These are phyloP conservation scores for Debaryomycetaceae sp. DNA, from an alignment of 1,139 yeast species.

Conservation along the genomic window DNA sequence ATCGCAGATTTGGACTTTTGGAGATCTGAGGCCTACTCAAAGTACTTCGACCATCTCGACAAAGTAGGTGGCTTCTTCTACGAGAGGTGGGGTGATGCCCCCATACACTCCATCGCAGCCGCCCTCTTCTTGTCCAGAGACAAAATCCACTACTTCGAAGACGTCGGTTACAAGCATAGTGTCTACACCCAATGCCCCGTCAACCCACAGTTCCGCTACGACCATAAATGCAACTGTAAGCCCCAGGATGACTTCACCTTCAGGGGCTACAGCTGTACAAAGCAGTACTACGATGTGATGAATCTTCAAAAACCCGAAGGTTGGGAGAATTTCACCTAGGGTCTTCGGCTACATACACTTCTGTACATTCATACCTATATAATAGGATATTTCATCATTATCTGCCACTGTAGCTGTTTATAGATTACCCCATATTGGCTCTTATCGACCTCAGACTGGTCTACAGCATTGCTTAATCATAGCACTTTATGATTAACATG, in stretches of 20 bases:
- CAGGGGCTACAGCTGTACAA: conserved; percentile 53
- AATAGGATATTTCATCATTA: too few species aligned
- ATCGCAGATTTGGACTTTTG: conserved; percentile 76
- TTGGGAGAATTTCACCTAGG: conserved; percentile 24
- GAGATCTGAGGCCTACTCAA: conserved; percentile 62
- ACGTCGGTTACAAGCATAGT: conserved; percentile 79
- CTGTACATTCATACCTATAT: too few species aligned
- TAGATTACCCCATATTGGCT: too few species aligned
- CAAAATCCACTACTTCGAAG: conserved; percentile 74
- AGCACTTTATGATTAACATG: too few species aligned
- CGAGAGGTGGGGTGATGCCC: conserved; percentile 97
- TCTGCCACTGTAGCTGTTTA: too few species aligned
- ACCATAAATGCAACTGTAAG: conserved; percentile 49
- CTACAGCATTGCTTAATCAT: too few species aligned
- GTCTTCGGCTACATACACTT: too few species aligned
- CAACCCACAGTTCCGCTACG: conserved; percentile 39
- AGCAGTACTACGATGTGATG: conserved; percentile 46
- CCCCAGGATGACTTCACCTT: conserved; percentile 53
- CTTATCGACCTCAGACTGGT: too few species aligned
- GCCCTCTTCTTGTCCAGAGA: conserved; percentile 62
- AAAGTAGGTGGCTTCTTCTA: conserved; percentile 83
- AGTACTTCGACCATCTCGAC: conserved; percentile 72
- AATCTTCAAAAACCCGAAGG: conserved; percentile 42
- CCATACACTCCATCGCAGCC: conserved; percentile 83
- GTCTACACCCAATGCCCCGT: conserved; percentile 59